phyloP scores from a whole-genome alignment of 495 filamentous ascomycete species.

The Saxophila tyrrhenica region DNA sequence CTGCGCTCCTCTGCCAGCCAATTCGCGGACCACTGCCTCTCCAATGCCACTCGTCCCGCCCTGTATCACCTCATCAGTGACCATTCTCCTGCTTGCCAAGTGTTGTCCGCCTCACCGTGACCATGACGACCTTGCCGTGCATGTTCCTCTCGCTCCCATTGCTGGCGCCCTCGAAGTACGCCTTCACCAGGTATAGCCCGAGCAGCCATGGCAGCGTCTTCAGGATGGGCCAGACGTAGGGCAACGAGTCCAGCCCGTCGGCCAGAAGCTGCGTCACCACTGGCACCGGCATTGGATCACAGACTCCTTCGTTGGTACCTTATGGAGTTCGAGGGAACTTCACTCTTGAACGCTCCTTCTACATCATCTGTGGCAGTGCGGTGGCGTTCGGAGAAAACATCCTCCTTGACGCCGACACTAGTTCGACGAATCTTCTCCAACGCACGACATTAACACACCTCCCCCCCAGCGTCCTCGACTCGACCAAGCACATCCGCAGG shows the following conservation, averaged over 20 bases:
- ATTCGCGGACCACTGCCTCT: slow-evolving; percentile 55
- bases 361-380: no score
- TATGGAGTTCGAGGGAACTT: no score
- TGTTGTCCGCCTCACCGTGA: slow-evolving; percentile 49
- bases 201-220: slow-evolving; percentile 47
- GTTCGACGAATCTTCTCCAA: no score
- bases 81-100: not conserved
- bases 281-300: slow-evolving; percentile 89
- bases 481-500: no score
- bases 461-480: no score
- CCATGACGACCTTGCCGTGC: slow-evolving; percentile 85
- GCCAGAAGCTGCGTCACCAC: slow-evolving; percentile 49
- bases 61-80: slow-evolving; percentile 27
- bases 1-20: slow-evolving; percentile 80
- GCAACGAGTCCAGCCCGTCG: slow-evolving; percentile 57
- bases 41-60: slow-evolving; percentile 94
- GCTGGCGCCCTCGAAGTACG: slow-evolving; percentile 61
- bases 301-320: no score
- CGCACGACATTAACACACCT: no score
- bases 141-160: slow-evolving; percentile 74
- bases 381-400: no score
- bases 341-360: no score
- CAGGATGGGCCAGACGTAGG: slow-evolving; percentile 48
- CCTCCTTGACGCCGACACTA: no score
- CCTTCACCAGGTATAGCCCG: slow-evolving; percentile 57